Percentiles rank a stretch among this genome's conserved stretches.
These are phyloP conservation scores for Pseudocercospora musae DNA, from an alignment of 2,329 filamentous ascomycete species.

Conservation along the genomic window DNA sequence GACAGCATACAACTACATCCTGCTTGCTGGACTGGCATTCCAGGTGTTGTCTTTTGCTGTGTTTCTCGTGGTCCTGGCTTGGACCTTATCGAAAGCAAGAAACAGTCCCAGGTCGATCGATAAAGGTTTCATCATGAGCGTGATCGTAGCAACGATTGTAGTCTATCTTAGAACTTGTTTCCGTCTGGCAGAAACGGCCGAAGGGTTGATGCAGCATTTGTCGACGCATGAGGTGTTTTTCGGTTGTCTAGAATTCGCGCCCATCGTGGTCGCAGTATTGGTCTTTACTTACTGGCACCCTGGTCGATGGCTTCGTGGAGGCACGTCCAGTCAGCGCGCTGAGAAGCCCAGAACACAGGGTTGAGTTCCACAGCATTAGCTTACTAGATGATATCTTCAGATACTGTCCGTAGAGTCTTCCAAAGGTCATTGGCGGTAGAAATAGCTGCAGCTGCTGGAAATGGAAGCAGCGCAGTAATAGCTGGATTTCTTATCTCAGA, in stretches of 20 bases:
- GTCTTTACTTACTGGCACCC: slow-evolving; percentile 48
- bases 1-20: slow-evolving; percentile 52
- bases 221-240: slow-evolving; percentile 54
- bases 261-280: slow-evolving; percentile 50
- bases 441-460: slow-evolving; percentile 16
- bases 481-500: slow-evolving; percentile 2
- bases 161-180: slow-evolving; percentile 55
- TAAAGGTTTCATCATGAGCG: slow-evolving; percentile 42
- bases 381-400: neutral
- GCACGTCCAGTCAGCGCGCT: neutral
- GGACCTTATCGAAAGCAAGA: slow-evolving; percentile 43
- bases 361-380: neutral
- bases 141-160: slow-evolving; percentile 47
- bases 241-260: slow-evolving; percentile 54
- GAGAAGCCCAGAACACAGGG: neutral
- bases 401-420: neutral
- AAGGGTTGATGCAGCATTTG: slow-evolving; percentile 48
- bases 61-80: slow-evolving; percentile 45
- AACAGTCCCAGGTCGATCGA: slow-evolving; percentile 31
- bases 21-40: slow-evolving; percentile 54
- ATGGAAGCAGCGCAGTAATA: slow-evolving; percentile 18
- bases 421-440: slow-evolving; percentile 7
- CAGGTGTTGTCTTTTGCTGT: slow-evolving; percentile 53
- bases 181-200: slow-evolving; percentile 53
- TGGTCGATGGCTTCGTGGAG: slow-evolving; percentile 35